Evolutionary conservation across 2,329 filamentous ascomycete genomes (phyloP).

Genomic region (Penicillium griseofulvum): DNA sequence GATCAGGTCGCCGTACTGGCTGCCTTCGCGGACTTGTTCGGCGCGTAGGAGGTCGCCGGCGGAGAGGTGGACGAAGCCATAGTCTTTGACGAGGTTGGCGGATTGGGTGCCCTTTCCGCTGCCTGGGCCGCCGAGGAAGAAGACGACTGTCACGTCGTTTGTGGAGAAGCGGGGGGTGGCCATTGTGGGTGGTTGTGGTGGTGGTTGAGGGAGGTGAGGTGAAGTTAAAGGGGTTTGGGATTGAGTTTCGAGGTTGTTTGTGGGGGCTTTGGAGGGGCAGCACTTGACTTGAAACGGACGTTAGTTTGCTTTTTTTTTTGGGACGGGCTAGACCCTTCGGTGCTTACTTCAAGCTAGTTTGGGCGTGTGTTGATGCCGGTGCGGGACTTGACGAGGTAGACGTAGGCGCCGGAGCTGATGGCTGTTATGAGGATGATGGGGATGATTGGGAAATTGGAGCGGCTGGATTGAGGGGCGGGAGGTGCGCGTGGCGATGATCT

Average conservation of each 20-base stretch:
- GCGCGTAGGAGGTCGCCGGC: constrained; percentile 91
- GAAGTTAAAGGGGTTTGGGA: neutral
- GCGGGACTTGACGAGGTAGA: constrained; percentile 51
- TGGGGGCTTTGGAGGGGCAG: constrained; percentile 39
- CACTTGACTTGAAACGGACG: constrained; percentile 9
- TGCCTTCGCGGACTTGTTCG: constrained; percentile 83
- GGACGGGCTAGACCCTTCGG: neutral
- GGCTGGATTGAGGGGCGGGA: constrained; percentile 28
- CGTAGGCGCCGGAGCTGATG: constrained; percentile 51
- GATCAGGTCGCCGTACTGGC: constrained; percentile 90
- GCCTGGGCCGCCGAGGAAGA: constrained; percentile 92
- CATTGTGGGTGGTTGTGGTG: constrained; percentile 19
- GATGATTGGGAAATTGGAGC: constrained; percentile 42
- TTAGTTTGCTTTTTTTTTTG: neutral
- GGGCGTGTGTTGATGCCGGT: constrained; percentile 24
- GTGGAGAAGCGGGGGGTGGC: constrained; percentile 70
- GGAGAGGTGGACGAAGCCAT: constrained; percentile 88
- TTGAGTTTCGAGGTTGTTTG: constrained; percentile 54
- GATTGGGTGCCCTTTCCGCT: constrained; percentile 97
- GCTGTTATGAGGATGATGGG: constrained; percentile 47
- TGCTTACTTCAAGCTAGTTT: constrained; percentile 11
- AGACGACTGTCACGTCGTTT: constrained; percentile 84
- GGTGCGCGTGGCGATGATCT: constrained; percentile 13
- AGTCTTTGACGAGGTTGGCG: constrained; percentile 78
- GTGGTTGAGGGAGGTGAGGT: neutral